Base-by-base conservation (phyloP, 2,329 filamentous ascomycete genomes). In the Fusarium bulbicola region DNA sequence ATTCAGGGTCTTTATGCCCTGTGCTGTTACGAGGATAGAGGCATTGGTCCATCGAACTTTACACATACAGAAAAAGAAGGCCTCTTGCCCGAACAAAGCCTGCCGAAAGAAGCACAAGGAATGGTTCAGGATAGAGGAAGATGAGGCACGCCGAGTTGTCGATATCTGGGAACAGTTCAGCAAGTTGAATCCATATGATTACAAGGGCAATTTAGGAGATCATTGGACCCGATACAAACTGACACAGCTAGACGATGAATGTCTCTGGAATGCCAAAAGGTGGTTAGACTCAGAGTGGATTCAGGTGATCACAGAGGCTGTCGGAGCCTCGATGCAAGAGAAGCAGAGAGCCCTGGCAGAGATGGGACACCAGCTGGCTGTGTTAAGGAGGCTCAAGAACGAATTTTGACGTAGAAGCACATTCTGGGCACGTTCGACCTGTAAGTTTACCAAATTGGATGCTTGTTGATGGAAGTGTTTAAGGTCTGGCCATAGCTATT, bases 101-200 rank as follows among this genome's bases (percentile, higher is more conserved):
- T 65, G 39, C 30, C 2, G 3, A 3, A 34, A 0, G 15, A 24
- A 1, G 12, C 70, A 73, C 26, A 15, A 2, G 13, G 70, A 73
- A 37, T 73, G 70, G 70, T 71, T 73, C 47, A 12, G 46, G 21
- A 56, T 63, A 40, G 39, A 40, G 12, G 45, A 50, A 16, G 0
- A 13, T 1, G 30, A 73, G 15, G 66, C 70, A 49, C 3, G 3
- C 14, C 7, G 3, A n/a, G 39, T 70, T 32, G 32, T 59, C 10
- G 0, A 49, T 7, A 21, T 32, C 8, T 73, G 70, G 70, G 1
- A 40, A 30, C 24, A 42, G 43, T 71, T 67, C 42, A 71, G 66
- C 28, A 2, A 21, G 2, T 18, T 57, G 37, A 30, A 0, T 10
- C 64, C 59, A 12, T 72, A 69, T 11, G 36, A 10, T 26, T 24